phyloP scores from a whole-genome alignment of 2,329 filamentous ascomycete genomes.

The Ophiosphaerella korrae region DNA sequence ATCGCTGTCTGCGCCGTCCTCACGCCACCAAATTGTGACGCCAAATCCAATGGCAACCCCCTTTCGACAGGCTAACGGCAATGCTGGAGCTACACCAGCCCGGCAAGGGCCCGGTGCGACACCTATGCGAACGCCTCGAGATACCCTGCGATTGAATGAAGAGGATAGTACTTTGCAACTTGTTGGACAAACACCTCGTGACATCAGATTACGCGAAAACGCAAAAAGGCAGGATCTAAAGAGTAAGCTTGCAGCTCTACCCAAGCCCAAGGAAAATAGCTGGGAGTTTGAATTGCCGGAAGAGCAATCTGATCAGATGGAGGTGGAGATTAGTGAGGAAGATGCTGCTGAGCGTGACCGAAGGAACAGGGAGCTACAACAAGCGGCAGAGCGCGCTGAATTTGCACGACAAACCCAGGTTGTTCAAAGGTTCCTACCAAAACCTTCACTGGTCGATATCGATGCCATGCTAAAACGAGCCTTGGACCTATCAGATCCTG shows the following conservation, averaged over 20 bases:
- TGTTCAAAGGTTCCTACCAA: conserved; percentile 82
- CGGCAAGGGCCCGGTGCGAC: conserved; percentile 72
- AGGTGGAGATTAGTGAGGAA: conserved; percentile 63
- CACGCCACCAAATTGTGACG: conserved; percentile 81
- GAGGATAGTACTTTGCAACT: conserved; percentile 67
- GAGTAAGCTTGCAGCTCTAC: conserved; percentile 77
- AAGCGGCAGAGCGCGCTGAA: conserved; percentile 71
- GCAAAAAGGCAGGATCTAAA: conserved; percentile 71
- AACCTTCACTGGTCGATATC: conserved; percentile 75
- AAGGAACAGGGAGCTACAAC: conserved; percentile 64
- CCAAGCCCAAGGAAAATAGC: conserved; percentile 89
- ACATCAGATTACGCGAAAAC: conserved; percentile 73
- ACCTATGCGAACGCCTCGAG: conserved; percentile 84
- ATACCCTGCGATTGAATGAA: conserved; percentile 82
- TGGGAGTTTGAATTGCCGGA: conserved; percentile 94
- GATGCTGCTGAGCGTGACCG: conserved; percentile 77
- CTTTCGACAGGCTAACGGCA: conserved; percentile 66
- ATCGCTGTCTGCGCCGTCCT: conserved; percentile 83
- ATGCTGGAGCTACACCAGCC: conserved; percentile 69
- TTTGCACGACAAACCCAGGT: conserved; percentile 86
- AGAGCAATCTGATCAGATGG: conserved; percentile 68
- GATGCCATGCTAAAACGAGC: conserved; percentile 69
- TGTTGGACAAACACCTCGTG: conserved; percentile 75
- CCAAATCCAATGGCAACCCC: conserved; percentile 96
- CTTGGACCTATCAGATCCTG: conserved; percentile 64